Conservation (phyloP, 2,329 filamentous ascomycete genomes). For the Venturia oleaginea region DNA sequence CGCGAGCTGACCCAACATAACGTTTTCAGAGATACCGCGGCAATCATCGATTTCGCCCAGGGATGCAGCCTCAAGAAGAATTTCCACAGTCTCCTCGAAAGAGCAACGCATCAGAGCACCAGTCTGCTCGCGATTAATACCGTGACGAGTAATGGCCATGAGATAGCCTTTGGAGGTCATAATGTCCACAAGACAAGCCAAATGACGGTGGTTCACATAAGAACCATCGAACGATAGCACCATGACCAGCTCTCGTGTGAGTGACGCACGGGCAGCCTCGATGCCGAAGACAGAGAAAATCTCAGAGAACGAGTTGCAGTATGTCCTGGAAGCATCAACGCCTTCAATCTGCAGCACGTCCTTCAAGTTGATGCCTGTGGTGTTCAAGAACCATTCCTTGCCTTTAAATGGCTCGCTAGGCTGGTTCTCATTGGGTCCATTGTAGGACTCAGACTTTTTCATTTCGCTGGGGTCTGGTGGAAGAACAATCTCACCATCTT, state of each 20-base stretch:
- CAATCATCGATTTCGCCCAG: constrained; percentile 96
- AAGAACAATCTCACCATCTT: background rate
- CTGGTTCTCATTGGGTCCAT: constrained; percentile 35
- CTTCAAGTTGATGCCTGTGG: constrained; percentile 77
- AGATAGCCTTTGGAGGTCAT: constrained; percentile 94
- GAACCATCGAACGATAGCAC: constrained; percentile 98
- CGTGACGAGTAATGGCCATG: constrained; percentile 94
- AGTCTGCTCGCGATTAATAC: constrained; percentile 96
- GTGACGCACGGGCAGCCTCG: constrained; percentile 78
- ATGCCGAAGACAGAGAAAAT: constrained; percentile 93
- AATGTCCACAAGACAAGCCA: constrained; percentile 89
- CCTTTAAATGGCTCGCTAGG: constrained; percentile 46
- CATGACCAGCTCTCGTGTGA: constrained; percentile 80
- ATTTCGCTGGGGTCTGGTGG: background rate
- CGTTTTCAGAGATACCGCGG: constrained; percentile 95
- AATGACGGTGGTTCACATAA: constrained; percentile 97
- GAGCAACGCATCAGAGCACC: constrained; percentile 98
- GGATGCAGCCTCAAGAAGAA: constrained; percentile 88
- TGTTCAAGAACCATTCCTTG: constrained; percentile 93
- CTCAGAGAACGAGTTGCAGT: constrained; percentile 93
- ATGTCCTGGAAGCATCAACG: constrained; percentile 76
- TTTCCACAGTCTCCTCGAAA: constrained; percentile 98
- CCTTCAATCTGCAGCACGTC: constrained; percentile 79
- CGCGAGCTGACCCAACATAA: constrained; percentile 95
- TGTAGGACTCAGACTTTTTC: constrained; percentile 49